Evolutionary conservation across 2,329 filamentous ascomycete genomes (phyloP).

Genomic region (Arthrinium phaeospermum): DNA sequence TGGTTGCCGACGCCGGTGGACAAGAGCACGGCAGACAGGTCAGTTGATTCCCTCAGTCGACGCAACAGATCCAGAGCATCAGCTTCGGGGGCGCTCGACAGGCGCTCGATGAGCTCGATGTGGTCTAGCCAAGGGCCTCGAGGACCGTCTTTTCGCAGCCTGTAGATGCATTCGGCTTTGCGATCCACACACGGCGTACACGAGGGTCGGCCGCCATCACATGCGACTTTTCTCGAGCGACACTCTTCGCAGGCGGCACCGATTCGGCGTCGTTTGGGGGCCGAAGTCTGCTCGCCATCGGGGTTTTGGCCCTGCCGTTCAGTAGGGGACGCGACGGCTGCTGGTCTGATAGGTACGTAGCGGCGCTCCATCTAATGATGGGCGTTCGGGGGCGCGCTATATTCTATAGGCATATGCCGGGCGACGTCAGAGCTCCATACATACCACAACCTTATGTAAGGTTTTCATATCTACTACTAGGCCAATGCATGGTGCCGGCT

Average conservation of each 20-base stretch:
- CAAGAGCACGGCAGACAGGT: conserved; percentile 8
- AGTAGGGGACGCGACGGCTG: background rate
- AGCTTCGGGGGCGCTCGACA: conserved; percentile 2
- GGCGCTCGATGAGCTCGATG: conserved; percentile 9
- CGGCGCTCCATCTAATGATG: conserved; percentile 9
- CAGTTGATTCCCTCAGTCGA: background rate
- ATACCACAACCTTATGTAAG: background rate
- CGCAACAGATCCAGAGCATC: conserved; percentile 13
- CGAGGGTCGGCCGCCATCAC: background rate
- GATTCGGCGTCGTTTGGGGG: background rate
- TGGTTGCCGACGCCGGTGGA: background rate
- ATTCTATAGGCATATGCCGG: background rate
- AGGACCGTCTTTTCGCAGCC: background rate
- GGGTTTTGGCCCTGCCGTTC: background rate
- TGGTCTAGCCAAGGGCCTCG: background rate
- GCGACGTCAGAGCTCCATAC: conserved; percentile 15
- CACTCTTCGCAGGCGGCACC: conserved; percentile 10
- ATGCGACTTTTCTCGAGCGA: conserved; percentile 1
- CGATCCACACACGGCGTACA: conserved; percentile 11
- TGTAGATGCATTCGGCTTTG: conserved; percentile 11
- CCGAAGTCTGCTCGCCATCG: background rate
- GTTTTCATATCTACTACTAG: background rate
- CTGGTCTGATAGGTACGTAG: conserved; percentile 14
- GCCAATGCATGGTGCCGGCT: background rate
- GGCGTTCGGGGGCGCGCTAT: background rate